Conservation (phyloP, 305 asterid genomes). For the Solanum hybrid region DNA sequence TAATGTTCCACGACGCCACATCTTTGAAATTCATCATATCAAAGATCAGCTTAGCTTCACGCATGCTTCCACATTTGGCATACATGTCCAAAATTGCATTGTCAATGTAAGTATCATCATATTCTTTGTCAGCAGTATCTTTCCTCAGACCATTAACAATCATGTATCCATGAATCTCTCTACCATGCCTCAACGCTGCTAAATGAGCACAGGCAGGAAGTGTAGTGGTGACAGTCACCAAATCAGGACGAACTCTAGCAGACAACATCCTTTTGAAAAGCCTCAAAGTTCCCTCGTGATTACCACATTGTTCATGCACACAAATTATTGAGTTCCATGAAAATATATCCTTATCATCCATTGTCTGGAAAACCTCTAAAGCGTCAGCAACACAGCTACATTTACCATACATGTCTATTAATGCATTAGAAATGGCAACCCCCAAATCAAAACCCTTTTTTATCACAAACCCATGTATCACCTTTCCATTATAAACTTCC, state of each 20-base stretch:
- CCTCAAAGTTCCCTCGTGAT: conserved; percentile 53
- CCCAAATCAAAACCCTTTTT: conserved; percentile 45
- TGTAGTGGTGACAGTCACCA: conserved; percentile 56
- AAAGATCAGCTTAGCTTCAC: conserved; percentile 51
- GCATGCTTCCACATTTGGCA: conserved; percentile 72
- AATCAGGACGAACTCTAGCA: conserved; percentile 51
- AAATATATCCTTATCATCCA: conserved; percentile 58
- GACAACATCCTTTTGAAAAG: conserved; percentile 46
- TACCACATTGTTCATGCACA: conserved; percentile 68
- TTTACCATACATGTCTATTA: conserved; percentile 86
- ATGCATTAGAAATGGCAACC: conserved; percentile 47
- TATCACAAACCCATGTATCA: conserved; percentile 43
- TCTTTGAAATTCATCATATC: conserved; percentile 46
- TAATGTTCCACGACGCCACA: conserved; percentile 80
- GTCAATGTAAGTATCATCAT: conserved; percentile 20
- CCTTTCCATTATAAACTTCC: conserved; percentile 41
- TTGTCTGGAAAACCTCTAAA: conserved; percentile 26
- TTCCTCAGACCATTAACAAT: conserved; percentile 31
- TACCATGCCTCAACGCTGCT: conserved; percentile 59
- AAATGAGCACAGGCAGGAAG: conserved; percentile 68
- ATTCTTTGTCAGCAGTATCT: conserved; percentile 1
- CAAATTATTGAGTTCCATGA: conserved; percentile 79
- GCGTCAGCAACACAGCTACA: conserved; percentile 49
- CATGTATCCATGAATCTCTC: conserved; percentile 64
- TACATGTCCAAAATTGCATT: conserved; percentile 90